Evolutionary conservation across 2,329 filamentous ascomycete species (phyloP), one percentile per base, ranked within the genome.

Genomic region (Phialophora expanda): DNA sequence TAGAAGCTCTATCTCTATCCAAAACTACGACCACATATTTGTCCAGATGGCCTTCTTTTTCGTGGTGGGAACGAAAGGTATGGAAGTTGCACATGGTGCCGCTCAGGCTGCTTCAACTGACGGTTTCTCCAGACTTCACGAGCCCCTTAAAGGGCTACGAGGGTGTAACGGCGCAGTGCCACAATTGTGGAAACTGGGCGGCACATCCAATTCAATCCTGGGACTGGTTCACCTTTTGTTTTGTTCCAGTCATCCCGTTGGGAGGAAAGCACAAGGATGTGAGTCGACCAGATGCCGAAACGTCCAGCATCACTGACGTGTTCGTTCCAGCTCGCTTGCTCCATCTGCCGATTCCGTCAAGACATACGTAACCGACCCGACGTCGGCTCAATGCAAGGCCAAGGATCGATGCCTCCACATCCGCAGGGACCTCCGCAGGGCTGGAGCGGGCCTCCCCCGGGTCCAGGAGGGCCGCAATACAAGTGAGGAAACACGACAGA

Each of bases 391-490:
- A 66, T 66, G 56, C 62, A 71, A 64, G 70, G 67, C 56, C 61
- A 64, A 61, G 57, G 66, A 34, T 44, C 64, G 34, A 56, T 41
- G 48, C 38, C 46, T 41, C 66, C 59, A 12, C 67, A 66, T 51
- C 57, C n/a, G n/a, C 66, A 65, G 59, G 69, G 63, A 96, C 85
- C 77, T 92, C 90, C 59, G 83, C 83, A 74, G 92, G 89, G 78
- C 97, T 98, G 65, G 90, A 89, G 75, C 87, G 87, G 81, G 96
- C 93, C 73, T 92, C 93, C 71, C 93, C 89, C 61, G 97, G 89
- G 48, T 91, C 91, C 65, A 34, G 38, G 48, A 48, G 60, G 64
- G 56, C 60, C 55, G 30, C 58, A 62, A 32, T 67, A 69, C 32
- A 63, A 70, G 48, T 67, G 57, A 64, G 48, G 57, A 28, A 26